Conservation (phyloP, 176 grass and related monocot genomes). For the Musa itinerans region DNA sequence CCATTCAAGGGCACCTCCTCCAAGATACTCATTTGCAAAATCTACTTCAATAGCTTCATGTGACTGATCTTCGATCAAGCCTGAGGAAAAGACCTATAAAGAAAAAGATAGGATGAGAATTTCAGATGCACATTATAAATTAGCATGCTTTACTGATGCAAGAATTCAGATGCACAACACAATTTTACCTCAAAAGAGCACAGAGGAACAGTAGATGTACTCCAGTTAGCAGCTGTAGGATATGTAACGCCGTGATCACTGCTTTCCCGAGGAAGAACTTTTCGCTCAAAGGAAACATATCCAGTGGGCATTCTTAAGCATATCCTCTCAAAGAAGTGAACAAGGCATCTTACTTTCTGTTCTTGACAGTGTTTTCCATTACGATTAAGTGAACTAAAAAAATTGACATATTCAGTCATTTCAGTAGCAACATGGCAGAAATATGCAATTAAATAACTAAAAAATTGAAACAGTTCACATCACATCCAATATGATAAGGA, state of each 20-base stretch:
- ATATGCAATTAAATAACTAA: background rate
- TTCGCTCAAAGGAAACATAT: conserved; percentile 73
- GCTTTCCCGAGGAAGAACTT: conserved; percentile 33
- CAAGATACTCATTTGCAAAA: conserved; percentile 93
- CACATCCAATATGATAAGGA: background rate
- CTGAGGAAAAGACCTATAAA: conserved; percentile 61
- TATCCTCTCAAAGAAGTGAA: conserved; percentile 91
- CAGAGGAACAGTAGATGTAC: conserved; percentile 38
- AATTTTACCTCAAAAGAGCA: conserved; percentile 58
- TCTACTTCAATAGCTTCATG: conserved; percentile 78
- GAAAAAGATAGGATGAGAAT: conserved; percentile 26
- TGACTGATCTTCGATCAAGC: conserved; percentile 86
- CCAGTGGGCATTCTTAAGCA: conserved; percentile 36
- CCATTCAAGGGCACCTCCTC: conserved; percentile 76
- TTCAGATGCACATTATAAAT: background rate
- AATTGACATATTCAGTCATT: background rate
- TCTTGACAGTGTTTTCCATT: conserved; percentile 51
- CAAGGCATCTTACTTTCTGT: conserved; percentile 71
- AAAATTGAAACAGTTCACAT: background rate
- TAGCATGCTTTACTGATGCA: background rate
- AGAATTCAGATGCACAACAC: conserved; percentile 1
- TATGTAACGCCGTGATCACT: conserved; percentile 23
- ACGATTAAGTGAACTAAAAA: conserved; percentile 31
- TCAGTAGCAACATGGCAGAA: background rate
- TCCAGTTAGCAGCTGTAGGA: conserved; percentile 44